These are phyloP conservation scores for Lepiota venenata DNA, from an alignment of 768 basidiomycete species.

Conservation along the genomic window DNA sequence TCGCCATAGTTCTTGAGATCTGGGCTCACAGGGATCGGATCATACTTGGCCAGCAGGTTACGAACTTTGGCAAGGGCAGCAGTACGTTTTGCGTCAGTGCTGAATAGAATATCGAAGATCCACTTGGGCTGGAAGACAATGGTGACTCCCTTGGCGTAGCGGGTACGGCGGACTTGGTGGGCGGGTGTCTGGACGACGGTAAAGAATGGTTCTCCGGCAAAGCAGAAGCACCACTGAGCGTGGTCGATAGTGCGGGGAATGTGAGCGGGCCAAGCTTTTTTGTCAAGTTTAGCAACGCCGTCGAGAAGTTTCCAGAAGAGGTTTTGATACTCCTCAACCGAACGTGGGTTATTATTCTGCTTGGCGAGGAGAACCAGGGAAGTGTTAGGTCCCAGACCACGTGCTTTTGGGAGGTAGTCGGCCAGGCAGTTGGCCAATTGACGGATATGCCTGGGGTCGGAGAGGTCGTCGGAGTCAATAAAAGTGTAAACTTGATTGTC, in stretches of 20 bases:
- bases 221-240: conserved; percentile 21
- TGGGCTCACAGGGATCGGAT: conserved; percentile 19
- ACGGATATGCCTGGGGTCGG: conserved; percentile 17
- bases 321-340: conserved; percentile 17
- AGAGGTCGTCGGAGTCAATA: conserved; percentile 19
- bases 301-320: conserved; percentile 20
- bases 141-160: conserved; percentile 18
- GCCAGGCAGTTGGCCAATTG: conserved; percentile 13
- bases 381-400: conserved; percentile 17
- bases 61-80: conserved; percentile 19
- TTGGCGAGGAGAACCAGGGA: conserved; percentile 21
- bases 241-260: conserved; percentile 16
- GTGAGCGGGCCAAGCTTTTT: conserved; percentile 15
- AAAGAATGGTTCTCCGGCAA: conserved; percentile 20
- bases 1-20: conserved; percentile 21
- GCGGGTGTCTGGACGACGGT: conserved; percentile 19
- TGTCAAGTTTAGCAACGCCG: conserved; percentile 17
- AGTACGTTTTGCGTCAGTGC: conserved; percentile 17
- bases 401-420: conserved; percentile 19
- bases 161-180: conserved; percentile 16
- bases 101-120: conserved; percentile 22
- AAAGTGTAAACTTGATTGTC: conserved; percentile 19
- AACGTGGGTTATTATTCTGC: conserved; percentile 15
- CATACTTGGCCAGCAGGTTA: conserved; percentile 17
- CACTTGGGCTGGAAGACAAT: conserved; percentile 23